Base-by-base conservation (phyloP, 2,329 filamentous ascomycete species). In the Calonectria hawksworthii region DNA sequence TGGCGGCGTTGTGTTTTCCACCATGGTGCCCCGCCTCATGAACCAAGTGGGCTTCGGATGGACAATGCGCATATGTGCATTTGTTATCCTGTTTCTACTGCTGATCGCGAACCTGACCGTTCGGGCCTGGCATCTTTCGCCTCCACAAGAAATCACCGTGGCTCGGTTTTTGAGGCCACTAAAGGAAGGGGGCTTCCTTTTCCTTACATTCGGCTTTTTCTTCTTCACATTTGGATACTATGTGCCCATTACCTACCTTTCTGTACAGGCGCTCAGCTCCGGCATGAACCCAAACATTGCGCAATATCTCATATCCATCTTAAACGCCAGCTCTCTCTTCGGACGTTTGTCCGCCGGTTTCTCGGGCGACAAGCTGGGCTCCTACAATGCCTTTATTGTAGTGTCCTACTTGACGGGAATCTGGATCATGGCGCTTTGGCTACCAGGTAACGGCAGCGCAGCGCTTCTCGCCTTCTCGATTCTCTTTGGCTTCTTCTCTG, bases 321-420 rank as follows among this genome's bases (percentile, higher is more conserved):
- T 87, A 59, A 86, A 87, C 74, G 84, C 84, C 0, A 84, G 80
- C 8, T 80, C 82, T 66, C 77, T 88, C 2, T 83, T 87, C 47
- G 86, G 85, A 0, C 85, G 85, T 14, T 61, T 86, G 6, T 72
- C 80, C 21, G 80, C 85, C 0, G 84, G 84, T 4, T 59, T 84
- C 54, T 54, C 83, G 21, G 83, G 84, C 7, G 86, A 88, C 79
- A 77, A 67, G 51, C 68, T 85, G 5, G 86, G 86, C 30, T 80
- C 81, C 9, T 87, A 84, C 81, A 87, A 88, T 76, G 81, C 85
- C 44, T 86, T 87, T 65, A 86, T 90, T 34, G 78, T 89, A 13
- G 87, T 90, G 63, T 88, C 87, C 47, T 85, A 84, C 51, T 74
- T 88, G 41, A 86, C 89, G 3, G 81, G 75, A 7, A 41, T 87